Evolutionary conservation across 495 filamentous ascomycete genomes (phyloP).

Genomic region (Copromyces sp.): DNA sequence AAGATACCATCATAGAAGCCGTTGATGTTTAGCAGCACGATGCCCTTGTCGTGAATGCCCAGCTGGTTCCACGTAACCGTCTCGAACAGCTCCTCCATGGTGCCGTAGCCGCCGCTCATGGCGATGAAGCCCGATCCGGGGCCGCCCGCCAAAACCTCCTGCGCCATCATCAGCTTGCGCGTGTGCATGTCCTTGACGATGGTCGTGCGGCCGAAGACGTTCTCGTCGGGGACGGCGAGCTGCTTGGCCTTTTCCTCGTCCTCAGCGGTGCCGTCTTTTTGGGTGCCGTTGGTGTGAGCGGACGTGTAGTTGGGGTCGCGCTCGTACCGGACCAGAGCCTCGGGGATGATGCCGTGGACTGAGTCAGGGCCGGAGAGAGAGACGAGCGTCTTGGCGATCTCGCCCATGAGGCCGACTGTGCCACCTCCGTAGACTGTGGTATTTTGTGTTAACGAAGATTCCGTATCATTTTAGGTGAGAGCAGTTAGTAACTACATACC

Average conservation of each 20-base stretch:
- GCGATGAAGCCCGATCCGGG: constrained; percentile 83
- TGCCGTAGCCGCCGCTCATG: constrained; percentile 84
- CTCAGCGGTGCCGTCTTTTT: constrained; percentile 9
- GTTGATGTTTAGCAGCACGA: constrained; percentile 75
- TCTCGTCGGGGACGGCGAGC: constrained; percentile 47
- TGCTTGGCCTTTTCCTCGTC: background rate
- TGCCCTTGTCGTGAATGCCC: constrained; percentile 75
- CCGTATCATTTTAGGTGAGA: background rate
- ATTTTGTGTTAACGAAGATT: background rate
- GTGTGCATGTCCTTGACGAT: constrained; percentile 93
- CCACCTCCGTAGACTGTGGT: constrained; percentile 79
- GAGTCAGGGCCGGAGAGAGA: constrained; percentile 66
- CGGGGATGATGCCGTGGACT: constrained; percentile 89
- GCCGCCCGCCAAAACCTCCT: constrained; percentile 69
- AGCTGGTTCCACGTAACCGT: constrained; percentile 96
- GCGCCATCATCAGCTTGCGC: constrained; percentile 85
- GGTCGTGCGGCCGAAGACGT: constrained; percentile 70
- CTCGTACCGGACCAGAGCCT: constrained; percentile 74
- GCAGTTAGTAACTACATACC: constrained; percentile 16
- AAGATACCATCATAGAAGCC: constrained; percentile 87
- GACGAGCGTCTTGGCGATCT: constrained; percentile 79
- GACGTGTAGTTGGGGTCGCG: constrained; percentile 42
- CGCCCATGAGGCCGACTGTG: constrained; percentile 90
- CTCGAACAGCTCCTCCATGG: constrained; percentile 94
- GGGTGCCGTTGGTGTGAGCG: constrained; percentile 16